phyloP scores from a whole-genome alignment of 805 yeast genomes.

The Tetrapisispora fleetii region DNA sequence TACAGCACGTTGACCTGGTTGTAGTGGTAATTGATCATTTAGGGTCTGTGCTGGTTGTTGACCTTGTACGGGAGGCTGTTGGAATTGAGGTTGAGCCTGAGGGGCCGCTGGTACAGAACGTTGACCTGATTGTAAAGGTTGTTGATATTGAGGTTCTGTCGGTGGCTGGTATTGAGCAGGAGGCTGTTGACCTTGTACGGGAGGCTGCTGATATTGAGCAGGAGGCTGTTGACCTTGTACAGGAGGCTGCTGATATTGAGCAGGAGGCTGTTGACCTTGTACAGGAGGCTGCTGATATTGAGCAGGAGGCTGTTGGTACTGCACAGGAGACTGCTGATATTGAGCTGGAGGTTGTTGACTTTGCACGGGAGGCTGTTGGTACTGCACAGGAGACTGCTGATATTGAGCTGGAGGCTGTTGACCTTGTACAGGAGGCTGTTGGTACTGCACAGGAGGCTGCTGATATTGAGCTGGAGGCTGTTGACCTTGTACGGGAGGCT shows the following conservation, averaged over 20 bases:
- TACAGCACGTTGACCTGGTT: conserved; percentile 1
- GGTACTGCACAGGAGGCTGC: conserved; percentile 4
- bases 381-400: conserved; percentile 1
- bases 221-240: not conserved
- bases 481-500: not conserved
- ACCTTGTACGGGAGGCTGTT: too few relatives aligned
- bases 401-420: not conserved
- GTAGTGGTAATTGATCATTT: too few relatives aligned
- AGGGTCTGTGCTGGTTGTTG: too few relatives aligned
- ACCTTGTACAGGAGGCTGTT: not conserved
- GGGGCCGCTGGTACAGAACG: conserved; percentile 7
- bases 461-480: not conserved
- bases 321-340: not conserved
- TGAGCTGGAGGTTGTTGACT: not conserved
- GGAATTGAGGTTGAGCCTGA: not conserved
- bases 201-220: conserved; percentile 1
- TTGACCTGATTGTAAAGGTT: not conserved
- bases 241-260: not conserved
- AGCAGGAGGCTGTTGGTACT: not conserved
- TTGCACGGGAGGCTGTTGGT: not conserved
- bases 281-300: not conserved
- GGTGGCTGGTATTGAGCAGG: not conserved
- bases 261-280: not conserved
- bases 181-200: not conserved
- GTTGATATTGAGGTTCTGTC: too few relatives aligned